These are phyloP conservation scores for Ogataea pini DNA, from an alignment of 805 yeast genomes.

Conservation along the genomic window DNA sequence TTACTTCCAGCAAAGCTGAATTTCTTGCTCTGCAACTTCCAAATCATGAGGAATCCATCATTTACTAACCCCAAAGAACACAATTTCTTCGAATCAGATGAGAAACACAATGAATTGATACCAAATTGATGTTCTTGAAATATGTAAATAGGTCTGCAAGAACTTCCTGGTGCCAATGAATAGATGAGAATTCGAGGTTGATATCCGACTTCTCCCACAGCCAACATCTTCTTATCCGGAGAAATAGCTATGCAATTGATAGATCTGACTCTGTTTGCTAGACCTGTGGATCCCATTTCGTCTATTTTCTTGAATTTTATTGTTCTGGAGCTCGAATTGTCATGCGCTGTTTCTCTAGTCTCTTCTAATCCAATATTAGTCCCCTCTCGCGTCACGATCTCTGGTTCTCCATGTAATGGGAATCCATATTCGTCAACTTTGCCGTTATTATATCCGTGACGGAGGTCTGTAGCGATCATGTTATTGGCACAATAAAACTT, in stretches of 20 bases:
- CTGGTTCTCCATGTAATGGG: conserved; percentile 35
- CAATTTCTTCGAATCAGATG: conserved; percentile 55
- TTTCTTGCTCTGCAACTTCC: conserved; percentile 43
- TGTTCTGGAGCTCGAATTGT: conserved; percentile 11
- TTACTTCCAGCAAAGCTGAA: conserved; percentile 50
- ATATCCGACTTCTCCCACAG: conserved; percentile 72
- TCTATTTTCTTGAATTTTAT: conserved; percentile 22
- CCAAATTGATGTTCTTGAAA: conserved; percentile 70
- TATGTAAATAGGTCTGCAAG: conserved; percentile 50
- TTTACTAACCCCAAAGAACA: conserved; percentile 67
- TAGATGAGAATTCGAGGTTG: conserved; percentile 64
- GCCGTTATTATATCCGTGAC: not conserved
- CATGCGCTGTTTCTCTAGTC: conserved; percentile 6
- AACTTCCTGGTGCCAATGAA: conserved; percentile 53
- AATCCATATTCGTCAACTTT: conserved; percentile 40
- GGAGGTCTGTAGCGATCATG: conserved; percentile 7
- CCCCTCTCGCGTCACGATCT: conserved; percentile 28
- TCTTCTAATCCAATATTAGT: conserved; percentile 11
- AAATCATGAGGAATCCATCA: conserved; percentile 67
- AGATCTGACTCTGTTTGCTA: conserved; percentile 45
- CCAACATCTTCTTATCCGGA: conserved; percentile 53
- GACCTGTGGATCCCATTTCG: conserved; percentile 19
- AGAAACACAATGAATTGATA: conserved; percentile 52
- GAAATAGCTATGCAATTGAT: conserved; percentile 61
- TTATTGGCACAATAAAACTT: conserved; percentile 55